Base-by-base conservation (phyloP, 495 filamentous ascomycete genomes). In the Penicillium robsamsonii region DNA sequence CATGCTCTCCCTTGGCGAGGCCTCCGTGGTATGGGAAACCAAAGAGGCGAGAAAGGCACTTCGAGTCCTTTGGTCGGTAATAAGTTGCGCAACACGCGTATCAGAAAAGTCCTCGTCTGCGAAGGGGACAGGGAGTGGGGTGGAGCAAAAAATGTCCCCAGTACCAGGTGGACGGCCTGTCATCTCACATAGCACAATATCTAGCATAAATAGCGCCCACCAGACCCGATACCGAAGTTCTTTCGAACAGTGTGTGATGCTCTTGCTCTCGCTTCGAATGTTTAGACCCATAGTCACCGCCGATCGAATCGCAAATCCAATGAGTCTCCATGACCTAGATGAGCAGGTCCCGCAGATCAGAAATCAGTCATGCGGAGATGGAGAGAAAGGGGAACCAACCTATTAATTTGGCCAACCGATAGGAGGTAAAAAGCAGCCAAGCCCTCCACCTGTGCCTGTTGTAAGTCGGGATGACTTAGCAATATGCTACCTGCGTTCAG, bases 211-310 rank as follows among this genome's bases (percentile, higher is more conserved):
- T 3, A 88, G 50, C 6, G 83, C 78, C 80, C 84, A 76, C 73
- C 74, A 76, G 13, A 73, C 67, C 20, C 71, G 61, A 48, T 73
- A 75, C 13, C 72, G 68, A 42, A 64, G 69, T 45, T 76, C 74
- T 51, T 79, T 83, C 5, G 84, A 79, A 12, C 70, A 55, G 35
- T 80, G 73, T 15, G 63, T 57, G 24, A 84, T 60, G 8, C 68
- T 68, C 12, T 66, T 72, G 35, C 73, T 81, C 35, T 84, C 79
- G 57, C 80, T 87, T 18, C 83, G 80, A 18, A 87, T 65, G 57
- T 88, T 83, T 24, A 89, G 69, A 12, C 84, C 85, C 52, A 88
- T 78, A 0, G 78, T 76, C 37, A 80, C 69, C 8, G 82, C 83
- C 55, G 81, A 79, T 43, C 84, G 78, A 53, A 87, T 73, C 10